A percentile compares a stretch with the other conserved stretches of the same genome.
Conservation (phyloP, 306 rosid genomes). For the Cucumis sativus region Cucumber_9930_V3 NC_026657.2:4339001-4339500, state of each 20-base stretch:
- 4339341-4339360: neutral
- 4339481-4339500: too few species aligned
- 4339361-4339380: neutral
- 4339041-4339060: neutral
- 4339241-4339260: constrained; percentile 20
- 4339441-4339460: neutral
- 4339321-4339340: neutral
- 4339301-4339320: neutral
- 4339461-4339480: neutral
- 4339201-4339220: constrained; percentile 58
- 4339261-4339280: constrained; percentile 32
- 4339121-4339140: constrained; percentile 48
- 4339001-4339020: neutral
- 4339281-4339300: constrained; percentile 30
- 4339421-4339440: neutral
- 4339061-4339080: neutral
- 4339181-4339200: constrained; percentile 69
- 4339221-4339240: constrained; percentile 42
- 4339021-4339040: constrained; percentile 1
- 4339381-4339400: neutral
- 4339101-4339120: constrained; percentile 34
- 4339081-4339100: neutral
- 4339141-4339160: constrained; percentile 75
- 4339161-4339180: constrained; percentile 77
- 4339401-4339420: neutral